Evolutionary conservation across 768 basidiomycete genomes (phyloP), one percentile per base, ranked within the genome.

Genomic region (Mycena vulgaris): DNA sequence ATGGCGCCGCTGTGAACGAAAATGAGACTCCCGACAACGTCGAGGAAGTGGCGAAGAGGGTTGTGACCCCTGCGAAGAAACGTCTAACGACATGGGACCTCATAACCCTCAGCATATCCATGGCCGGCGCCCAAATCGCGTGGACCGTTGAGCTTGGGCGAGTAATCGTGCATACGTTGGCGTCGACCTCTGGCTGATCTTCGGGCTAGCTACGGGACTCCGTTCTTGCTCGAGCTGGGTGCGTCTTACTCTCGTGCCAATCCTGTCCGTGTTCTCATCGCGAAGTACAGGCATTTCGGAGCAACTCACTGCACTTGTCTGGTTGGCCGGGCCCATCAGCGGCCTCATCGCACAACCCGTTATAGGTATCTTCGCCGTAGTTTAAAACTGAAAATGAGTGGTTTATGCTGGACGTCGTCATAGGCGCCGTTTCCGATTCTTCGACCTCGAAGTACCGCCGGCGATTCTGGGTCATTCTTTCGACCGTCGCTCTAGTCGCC

Each of bases 121-220:
- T 99, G 94, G 95, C 91, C 49, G 97, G 97, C 19, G 95, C 94
- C 8, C 95, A 98, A 82, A 91, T 98, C 28, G 93, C 95, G 1
- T 98, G 97, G 97, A 97, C 96, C 1, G 93, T 98, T 5, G 96
- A 97, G 78, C 89, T 97, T 28, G 95, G 95, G 95, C 96, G 76
- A 72, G 92, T 82, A 23, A 14, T 39, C 31, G 17, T 53, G 40
- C 27, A 48, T 55, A 25, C 53, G 33, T 19, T 73, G 31, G 39
- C 16, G 28, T 30, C 21, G 40, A n/a, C 30, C n/a, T 39, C 39
- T 63, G 58, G 66, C 63, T 61, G 66, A 75, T 74, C 66, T 66
- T 47, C 53, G 25, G 67, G 58, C 59, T 74, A 98, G 97, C 79
- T 98, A 97, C 76, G 97, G 97, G 40, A 98, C 97, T 6, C 97